These are phyloP conservation scores for Coleophoma cylindrospora DNA, from an alignment of 2,329 filamentous ascomycete species.

Conservation along the genomic window DNA sequence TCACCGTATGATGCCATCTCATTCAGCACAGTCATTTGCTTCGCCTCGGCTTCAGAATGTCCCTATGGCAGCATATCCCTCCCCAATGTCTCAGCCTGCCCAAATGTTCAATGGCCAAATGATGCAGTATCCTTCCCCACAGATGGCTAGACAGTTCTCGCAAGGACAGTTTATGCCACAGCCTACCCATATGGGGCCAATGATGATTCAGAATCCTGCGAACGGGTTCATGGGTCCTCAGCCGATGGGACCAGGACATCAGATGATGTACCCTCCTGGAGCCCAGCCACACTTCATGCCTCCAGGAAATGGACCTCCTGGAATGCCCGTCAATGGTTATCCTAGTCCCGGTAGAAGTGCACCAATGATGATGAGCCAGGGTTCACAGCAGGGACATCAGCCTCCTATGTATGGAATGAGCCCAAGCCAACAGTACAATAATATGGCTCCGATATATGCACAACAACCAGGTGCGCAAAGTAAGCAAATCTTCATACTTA, in stretches of 20 bases:
- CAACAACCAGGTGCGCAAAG: constrained; percentile 69
- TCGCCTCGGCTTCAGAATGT: constrained; percentile 74
- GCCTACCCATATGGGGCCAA: constrained; percentile 68
- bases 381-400: constrained; percentile 83
- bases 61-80: constrained; percentile 67
- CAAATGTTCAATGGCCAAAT: constrained; percentile 72
- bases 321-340: constrained; percentile 67
- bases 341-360: constrained; percentile 85
- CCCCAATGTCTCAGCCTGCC: constrained; percentile 61
- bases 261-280: constrained; percentile 82
- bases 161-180: constrained; percentile 67
- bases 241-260: constrained; percentile 63
- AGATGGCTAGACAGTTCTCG: constrained; percentile 61
- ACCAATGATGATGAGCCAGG: constrained; percentile 91
- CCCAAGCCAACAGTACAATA: constrained; percentile 53
- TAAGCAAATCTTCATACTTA: constrained; percentile 44
- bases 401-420: constrained; percentile 63
- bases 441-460: constrained; percentile 52
- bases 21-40: constrained; percentile 77
- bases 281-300: constrained; percentile 60
- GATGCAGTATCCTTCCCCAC: constrained; percentile 60
- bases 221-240: constrained; percentile 72
- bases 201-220: constrained; percentile 67
- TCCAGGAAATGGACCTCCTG: constrained; percentile 47
- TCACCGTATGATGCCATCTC: constrained; percentile 80